These are phyloP conservation scores for Argentina anserina DNA, from an alignment of 306 rosid genomes.

Conservation along the genomic window DNA sequence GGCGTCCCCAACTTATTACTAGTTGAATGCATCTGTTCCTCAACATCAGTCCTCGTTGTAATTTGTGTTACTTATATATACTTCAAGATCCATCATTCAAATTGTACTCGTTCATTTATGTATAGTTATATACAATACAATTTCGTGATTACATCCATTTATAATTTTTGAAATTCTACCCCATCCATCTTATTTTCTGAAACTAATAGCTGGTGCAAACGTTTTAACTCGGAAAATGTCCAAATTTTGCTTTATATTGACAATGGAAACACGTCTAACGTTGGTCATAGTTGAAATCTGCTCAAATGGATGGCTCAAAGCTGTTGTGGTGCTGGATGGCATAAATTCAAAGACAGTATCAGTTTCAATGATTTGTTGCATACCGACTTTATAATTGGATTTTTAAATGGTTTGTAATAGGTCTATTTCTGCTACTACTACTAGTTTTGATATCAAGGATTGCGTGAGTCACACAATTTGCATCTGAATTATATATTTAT, in stretches of 20 bases:
- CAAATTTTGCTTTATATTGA: neutral
- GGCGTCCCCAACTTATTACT: neutral
- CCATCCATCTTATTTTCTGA: neutral
- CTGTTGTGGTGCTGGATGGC: constrained; percentile 25
- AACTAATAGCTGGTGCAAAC: neutral
- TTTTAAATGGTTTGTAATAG: neutral
- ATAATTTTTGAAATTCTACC: neutral
- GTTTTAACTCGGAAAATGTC: too few species aligned
- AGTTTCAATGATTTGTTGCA: constrained; percentile 6
- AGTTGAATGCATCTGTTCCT: neutral
- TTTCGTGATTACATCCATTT: neutral
- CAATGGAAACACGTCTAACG: neutral
- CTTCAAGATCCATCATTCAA: neutral
- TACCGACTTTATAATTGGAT: neutral
- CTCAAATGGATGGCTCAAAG: constrained; percentile 9
- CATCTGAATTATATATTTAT: neutral
- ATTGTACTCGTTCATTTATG: neutral
- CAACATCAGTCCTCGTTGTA: neutral
- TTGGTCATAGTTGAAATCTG: neutral
- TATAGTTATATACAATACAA: neutral
- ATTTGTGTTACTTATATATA: neutral
- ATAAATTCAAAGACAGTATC: constrained; percentile 10
- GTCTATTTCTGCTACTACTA: neutral
- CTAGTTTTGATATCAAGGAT: neutral
- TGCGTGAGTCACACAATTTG: constrained; percentile 5